These are phyloP conservation scores for Fraxinus floribunda DNA, from an alignment of 305 asterid genomes.

Conservation along the genomic window DNA sequence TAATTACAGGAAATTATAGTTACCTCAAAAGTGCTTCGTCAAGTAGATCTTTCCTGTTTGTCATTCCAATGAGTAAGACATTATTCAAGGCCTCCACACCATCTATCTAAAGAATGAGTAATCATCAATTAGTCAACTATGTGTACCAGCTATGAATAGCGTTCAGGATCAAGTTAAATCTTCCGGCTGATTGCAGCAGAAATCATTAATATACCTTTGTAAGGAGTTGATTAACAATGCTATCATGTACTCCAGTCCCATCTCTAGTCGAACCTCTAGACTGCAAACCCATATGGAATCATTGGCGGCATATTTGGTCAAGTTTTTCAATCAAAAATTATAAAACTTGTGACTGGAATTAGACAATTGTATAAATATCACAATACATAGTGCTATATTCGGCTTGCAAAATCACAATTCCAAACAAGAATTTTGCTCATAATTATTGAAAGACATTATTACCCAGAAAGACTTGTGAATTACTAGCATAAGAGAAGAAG, in stretches of 20 bases:
- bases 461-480: neutral
- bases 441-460: neutral
- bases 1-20: slow-evolving; percentile 18
- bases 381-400: neutral
- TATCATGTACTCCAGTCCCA: slow-evolving; percentile 99
- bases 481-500: neutral
- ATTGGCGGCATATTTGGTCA: slow-evolving; percentile 11
- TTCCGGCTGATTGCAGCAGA: slow-evolving; percentile 20
- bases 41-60: slow-evolving; percentile 94
- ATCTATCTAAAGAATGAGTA: slow-evolving; percentile 68
- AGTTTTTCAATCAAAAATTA: slow-evolving; percentile 15
- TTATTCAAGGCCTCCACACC: slow-evolving; percentile 98
- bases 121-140: slow-evolving; percentile 32
- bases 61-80: slow-evolving; percentile 98
- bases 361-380: neutral
- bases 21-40: slow-evolving; percentile 99
- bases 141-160: slow-evolving; percentile 22
- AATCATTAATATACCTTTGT: slow-evolving; percentile 68
- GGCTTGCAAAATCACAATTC: neutral
- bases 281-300: slow-evolving; percentile 46
- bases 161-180: slow-evolving; percentile 20
- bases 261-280: slow-evolving; percentile 99
- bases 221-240: slow-evolving; percentile 96
- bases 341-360: slow-evolving; percentile 19
- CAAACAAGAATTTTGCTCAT: neutral